Evolutionary conservation across 805 yeast genomes (phyloP).

Genomic region (Kuraishia capsulata): DNA sequence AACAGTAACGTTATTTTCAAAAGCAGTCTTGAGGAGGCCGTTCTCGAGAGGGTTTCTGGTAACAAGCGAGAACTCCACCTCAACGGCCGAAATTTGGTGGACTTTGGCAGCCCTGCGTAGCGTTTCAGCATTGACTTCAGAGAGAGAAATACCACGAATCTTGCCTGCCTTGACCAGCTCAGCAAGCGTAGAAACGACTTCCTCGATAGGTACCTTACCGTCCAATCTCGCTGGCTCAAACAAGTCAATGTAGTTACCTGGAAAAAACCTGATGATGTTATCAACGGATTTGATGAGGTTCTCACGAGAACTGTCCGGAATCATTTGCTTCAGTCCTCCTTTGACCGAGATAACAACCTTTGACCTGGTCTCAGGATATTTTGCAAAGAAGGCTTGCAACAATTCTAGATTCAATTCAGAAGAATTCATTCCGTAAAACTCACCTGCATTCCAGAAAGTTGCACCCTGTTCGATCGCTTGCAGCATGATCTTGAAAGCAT

Average conservation of each 20-base stretch:
- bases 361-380: conserved; percentile 44
- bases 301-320: conserved; percentile 44
- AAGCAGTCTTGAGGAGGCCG: conserved; percentile 55
- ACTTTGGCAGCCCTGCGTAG: conserved; percentile 48
- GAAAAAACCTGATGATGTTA: conserved; percentile 27
- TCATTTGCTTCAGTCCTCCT: conserved; percentile 42
- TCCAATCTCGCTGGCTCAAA: conserved; percentile 74
- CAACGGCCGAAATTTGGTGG: conserved; percentile 58
- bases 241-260: conserved; percentile 35
- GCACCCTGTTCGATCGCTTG: conserved; percentile 39
- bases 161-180: conserved; percentile 54
- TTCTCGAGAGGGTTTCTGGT: conserved; percentile 49
- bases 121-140: conserved; percentile 61
- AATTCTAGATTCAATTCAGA: conserved; percentile 44
- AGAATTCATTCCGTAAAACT: conserved; percentile 55
- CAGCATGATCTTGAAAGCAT: conserved; percentile 45
- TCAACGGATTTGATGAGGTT: conserved; percentile 39
- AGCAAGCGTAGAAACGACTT: conserved; percentile 45
- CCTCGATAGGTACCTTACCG: conserved; percentile 43
- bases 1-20: conserved; percentile 52
- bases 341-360: conserved; percentile 58
- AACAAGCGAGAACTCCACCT: conserved; percentile 71
- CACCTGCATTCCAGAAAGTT: conserved; percentile 63
- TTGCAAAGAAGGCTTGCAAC: conserved; percentile 46
- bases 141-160: conserved; percentile 62